phyloP scores from a whole-genome alignment of 192 early-diverging fungal species.

The Coemansia sp. region DNA sequence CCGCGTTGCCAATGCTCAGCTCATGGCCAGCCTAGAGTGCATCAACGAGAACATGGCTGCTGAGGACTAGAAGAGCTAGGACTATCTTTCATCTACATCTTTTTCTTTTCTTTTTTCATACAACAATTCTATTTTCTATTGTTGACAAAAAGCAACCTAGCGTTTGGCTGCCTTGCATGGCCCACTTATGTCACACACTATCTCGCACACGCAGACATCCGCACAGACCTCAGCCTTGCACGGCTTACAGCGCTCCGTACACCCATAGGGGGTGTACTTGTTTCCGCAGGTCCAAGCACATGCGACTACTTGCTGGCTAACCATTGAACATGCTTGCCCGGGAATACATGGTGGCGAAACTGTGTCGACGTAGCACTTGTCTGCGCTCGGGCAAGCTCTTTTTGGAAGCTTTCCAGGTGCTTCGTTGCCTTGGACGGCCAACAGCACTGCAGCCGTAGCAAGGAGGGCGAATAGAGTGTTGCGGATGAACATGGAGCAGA shows the following conservation, averaged over 20 bases:
- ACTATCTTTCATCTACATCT: conserved; percentile 3
- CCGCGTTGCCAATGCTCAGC: conserved; percentile 60
- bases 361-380: conserved; percentile 31
- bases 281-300: conserved; percentile 30
- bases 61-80: conserved; percentile 21
- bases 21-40: conserved; percentile 53
- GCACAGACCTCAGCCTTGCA: conserved; percentile 31
- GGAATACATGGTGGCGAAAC: conserved; percentile 16
- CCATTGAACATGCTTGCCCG: conserved; percentile 19
- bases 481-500: background rate
- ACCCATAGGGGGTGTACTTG: conserved; percentile 7
- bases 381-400: conserved; percentile 18
- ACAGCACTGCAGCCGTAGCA: background rate
- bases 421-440: background rate
- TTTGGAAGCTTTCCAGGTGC: background rate
- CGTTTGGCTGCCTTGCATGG: conserved; percentile 22
- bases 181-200: conserved; percentile 22
- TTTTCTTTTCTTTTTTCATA: conserved; percentile 6
- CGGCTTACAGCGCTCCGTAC: conserved; percentile 35
- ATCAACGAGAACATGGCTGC: conserved; percentile 54
- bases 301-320: conserved; percentile 13
- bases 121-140: background rate
- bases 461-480: background rate
- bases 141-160: background rate
- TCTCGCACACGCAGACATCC: conserved; percentile 34